Base-by-base conservation (phyloP, 176 grass and related monocot genomes). In the Zizania latifolia region DNA sequence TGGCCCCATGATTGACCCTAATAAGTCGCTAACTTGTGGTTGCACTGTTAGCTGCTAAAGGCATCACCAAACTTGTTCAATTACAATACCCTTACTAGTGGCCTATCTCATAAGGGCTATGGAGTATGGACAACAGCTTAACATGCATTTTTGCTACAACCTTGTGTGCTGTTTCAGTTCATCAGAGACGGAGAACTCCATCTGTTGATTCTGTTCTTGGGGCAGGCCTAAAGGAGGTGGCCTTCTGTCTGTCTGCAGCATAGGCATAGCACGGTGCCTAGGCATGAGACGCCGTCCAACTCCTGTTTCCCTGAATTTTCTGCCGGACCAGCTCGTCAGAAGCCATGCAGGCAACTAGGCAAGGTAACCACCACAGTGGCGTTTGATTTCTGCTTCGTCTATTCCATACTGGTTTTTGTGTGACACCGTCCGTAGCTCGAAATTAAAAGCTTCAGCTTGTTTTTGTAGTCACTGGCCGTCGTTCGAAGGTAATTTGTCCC, bases 281-380 rank as follows among this genome's bases (percentile, higher is more conserved):
- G 31, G 35, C 2, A 41, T 41, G 40, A 43, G 12, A 5, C n/a
- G n/a, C n/a, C n/a, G n/a, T n/a, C 51, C 1, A 2, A 19, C 0
- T 4, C 34, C n/a, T 11, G 9, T 4, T 6, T 54, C 16, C 68
- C 23, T 78, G 37, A 46, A 58, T 3, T 67, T 50, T 43, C 41
- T 70, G 77, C 10, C 33, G 50, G 19, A 62, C 68, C 19, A n/a
- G 58, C 51, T 67, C 40, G 53, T 58, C 44, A 50, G 37, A 79
- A 50, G 40, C 23, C 57, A 17, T 1, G 43, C 57, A 17, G 0
- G 43, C n/a, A n/a, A n/a, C n/a, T n/a, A 48, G 46, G 46, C 46
- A 21, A 50, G 17, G 46, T 50, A n/a, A 50, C n/a, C n/a, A n/a
- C n/a, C n/a, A n/a, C n/a, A n/a, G n/a, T n/a, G n/a, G n/a, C n/a